Evolutionary conservation across 768 basidiomycete species (phyloP), one percentile per base, ranked within the genome.

Genomic region (Boletus reticulatus): DNA sequence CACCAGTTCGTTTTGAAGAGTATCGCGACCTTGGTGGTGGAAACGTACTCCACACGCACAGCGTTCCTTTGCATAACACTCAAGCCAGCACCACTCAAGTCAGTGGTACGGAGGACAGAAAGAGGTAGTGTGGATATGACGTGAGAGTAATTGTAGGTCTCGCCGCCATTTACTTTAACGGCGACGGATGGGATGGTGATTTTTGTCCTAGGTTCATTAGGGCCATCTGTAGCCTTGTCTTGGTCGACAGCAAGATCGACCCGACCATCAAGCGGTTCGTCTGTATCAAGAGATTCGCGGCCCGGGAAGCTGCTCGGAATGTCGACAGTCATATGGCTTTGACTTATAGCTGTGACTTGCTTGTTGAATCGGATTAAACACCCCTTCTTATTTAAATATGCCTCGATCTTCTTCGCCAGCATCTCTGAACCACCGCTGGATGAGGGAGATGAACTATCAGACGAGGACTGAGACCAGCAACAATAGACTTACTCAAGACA

Each of bases 1-100:
- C 58, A 59, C 58, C 57, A 59, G 12, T 59, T 39, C 20, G 58
- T 42, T 42, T 59, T 59, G 6, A 59, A 59, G 19, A 59, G 43
- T 29, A 49, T 48, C 37, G 46, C 50, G 5, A 59, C 41, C 57
- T 59, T 59, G 32, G 22, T 22, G 1, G 19, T 4, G 3, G 20
- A 2, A 2, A 0, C 2, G 6, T 44, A 59, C 17, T 22, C 6
- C 38, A 49, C 14, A 11, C 46, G 37, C 38, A 59, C 43, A 4
- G 58, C 50, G 4, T 48, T 59, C 19, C 22, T 59, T 20, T 59
- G 58, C 50, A 29, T 52, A 37, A 41, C 9, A 22, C 48, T 59
- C 43, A 53, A 14, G 13, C 43, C 57, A 2, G 58, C 58, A 27
- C 34, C 27, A 6, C 6, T 60, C 24, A 60, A 7, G 20, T 59